These are phyloP conservation scores for Ustilago crameri DNA, from an alignment of 1,284 basidiomycete species.

Conservation along the genomic window DNA sequence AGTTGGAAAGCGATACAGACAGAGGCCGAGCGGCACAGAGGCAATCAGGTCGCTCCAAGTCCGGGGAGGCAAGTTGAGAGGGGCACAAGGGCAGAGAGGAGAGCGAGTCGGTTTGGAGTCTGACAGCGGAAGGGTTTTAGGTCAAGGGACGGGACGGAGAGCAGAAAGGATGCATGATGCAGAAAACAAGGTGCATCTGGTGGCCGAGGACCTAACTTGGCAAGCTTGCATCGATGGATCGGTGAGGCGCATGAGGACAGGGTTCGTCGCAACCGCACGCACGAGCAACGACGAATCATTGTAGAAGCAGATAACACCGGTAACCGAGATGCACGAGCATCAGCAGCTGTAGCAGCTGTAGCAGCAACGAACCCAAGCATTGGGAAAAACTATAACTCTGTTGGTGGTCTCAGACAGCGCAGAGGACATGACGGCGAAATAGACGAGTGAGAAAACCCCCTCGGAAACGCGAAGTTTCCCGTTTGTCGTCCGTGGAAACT, in stretches of 20 bases:
- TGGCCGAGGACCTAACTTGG: constrained; percentile 2
- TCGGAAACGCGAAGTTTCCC: too few species aligned
- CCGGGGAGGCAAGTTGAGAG: constrained; percentile 15
- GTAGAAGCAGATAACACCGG: too few species aligned
- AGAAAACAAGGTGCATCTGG: constrained; percentile 1
- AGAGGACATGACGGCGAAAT: too few species aligned
- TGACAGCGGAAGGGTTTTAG: not conserved
- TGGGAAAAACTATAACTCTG: too few species aligned
- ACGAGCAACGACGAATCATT: too few species aligned
- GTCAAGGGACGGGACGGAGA: constrained; percentile 7
- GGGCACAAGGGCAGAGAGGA: not conserved
- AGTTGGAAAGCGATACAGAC: constrained; percentile 4
- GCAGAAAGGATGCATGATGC: not conserved
- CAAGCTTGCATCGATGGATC: constrained; percentile 3
- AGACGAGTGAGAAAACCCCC: too few species aligned
- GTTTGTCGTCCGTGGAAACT: too few species aligned
- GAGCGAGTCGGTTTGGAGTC: not conserved
- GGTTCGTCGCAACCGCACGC: too few species aligned
- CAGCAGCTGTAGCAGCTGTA: too few species aligned
- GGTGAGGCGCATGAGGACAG: constrained; percentile 8
- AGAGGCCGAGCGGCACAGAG: not conserved
- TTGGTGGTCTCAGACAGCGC: too few species aligned
- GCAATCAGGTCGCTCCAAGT: constrained; percentile 25
- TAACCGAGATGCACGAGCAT: too few species aligned
- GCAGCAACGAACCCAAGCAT: too few species aligned